Conservation (phyloP, 768 basidiomycete species). For the Pleurotus tuoliensis region DNA sequence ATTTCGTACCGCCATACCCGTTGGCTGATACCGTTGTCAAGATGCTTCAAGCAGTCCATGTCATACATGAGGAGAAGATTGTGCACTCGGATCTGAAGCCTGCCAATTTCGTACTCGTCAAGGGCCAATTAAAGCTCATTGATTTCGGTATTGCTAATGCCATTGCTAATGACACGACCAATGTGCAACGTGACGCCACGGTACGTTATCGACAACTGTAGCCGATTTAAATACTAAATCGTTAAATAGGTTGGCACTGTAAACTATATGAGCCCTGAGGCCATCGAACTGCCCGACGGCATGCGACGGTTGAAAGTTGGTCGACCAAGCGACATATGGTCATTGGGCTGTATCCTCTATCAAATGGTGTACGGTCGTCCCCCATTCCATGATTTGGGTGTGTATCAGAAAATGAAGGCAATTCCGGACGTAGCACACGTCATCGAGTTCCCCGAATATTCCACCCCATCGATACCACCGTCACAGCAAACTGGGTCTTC, state of each 20-base stretch:
- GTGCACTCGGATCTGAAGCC: slow-evolving; percentile 98
- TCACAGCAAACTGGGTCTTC: slow-evolving; percentile 24
- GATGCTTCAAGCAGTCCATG: slow-evolving; percentile 99
- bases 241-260: slow-evolving; percentile 81
- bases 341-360: slow-evolving; percentile 94
- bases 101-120: slow-evolving; percentile 96
- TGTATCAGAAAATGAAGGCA: slow-evolving; percentile 89
- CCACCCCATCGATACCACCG: slow-evolving; percentile 48
- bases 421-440: slow-evolving; percentile 76
- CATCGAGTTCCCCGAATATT: slow-evolving; percentile 80
- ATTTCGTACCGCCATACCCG: not conserved
- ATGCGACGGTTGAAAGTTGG: slow-evolving; percentile 92
- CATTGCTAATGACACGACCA: slow-evolving; percentile 97
- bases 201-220: slow-evolving; percentile 31
- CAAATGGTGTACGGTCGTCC: slow-evolving; percentile 97
- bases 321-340: slow-evolving; percentile 96
- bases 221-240: not conserved
- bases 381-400: slow-evolving; percentile 82
- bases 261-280: slow-evolving; percentile 99
- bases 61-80: slow-evolving; percentile 97
- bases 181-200: slow-evolving; percentile 95
- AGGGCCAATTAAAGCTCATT: slow-evolving; percentile 93
- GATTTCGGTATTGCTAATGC: slow-evolving; percentile 99
- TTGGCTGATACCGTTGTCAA: slow-evolving; percentile 24
- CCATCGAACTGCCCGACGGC: slow-evolving; percentile 84